phyloP scores from a whole-genome alignment of 2,329 filamentous ascomycete species.

The Colletotrichum navitas region DNA sequence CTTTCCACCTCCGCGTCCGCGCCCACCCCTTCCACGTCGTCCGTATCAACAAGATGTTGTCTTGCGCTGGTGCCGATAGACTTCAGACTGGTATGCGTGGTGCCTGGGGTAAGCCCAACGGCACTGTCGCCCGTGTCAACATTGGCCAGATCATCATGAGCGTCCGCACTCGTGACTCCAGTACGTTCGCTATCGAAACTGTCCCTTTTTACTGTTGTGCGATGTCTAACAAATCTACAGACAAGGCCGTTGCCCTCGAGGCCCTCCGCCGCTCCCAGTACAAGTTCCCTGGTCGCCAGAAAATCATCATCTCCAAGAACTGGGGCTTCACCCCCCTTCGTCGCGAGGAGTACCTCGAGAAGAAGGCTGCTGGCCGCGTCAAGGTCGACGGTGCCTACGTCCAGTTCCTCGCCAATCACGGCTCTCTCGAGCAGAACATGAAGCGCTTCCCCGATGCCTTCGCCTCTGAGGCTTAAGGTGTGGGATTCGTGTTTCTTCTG shows the following conservation, averaged over 20 bases:
- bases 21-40: conserved; percentile 99
- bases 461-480: conserved; percentile 65
- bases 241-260: conserved; percentile 95
- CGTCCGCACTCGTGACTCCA: conserved; percentile 94
- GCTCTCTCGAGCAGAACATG: conserved; percentile 87
- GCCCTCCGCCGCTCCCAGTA: conserved; percentile 99
- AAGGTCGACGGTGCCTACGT: conserved; percentile 99
- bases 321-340: conserved; percentile 99
- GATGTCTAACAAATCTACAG: conserved; percentile 57
- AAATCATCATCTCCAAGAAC: conserved; percentile 99
- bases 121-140: conserved; percentile 99
- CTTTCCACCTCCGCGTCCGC: conserved; percentile 82
- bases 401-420: conserved; percentile 98
- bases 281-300: conserved; percentile 99
- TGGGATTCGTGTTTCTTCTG: conserved; percentile 46
- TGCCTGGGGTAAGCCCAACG: conserved; percentile 99
- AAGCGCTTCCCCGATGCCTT: conserved; percentile 96
- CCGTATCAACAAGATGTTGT: conserved; percentile 99
- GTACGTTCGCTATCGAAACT: conserved; percentile 63
- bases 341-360: conserved; percentile 96
- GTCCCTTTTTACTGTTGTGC: not conserved
- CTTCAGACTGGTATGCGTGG: conserved; percentile 99
- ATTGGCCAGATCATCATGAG: conserved; percentile 99
- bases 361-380: conserved; percentile 93
- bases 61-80: conserved; percentile 99